Conservation (phyloP, 306 rosid genomes). For the Sicyos edulis region DNA sequence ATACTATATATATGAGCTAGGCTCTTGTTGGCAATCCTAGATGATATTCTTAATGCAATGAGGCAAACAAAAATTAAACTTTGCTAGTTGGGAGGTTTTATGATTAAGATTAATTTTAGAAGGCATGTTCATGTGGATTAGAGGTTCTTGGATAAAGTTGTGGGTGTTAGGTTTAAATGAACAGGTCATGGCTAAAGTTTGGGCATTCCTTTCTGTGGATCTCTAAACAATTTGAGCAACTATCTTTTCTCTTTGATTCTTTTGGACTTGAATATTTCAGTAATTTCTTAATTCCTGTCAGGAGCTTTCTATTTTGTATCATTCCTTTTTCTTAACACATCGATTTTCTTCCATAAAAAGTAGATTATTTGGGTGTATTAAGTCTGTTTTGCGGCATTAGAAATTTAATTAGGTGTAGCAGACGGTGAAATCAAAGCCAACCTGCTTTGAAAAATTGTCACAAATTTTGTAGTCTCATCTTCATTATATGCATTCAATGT, state of each 20-base stretch:
- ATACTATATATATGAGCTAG: too few species aligned
- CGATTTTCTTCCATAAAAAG: neutral
- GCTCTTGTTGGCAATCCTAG: too few species aligned
- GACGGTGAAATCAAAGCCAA: neutral
- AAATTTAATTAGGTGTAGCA: neutral
- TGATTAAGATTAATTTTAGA: neutral
- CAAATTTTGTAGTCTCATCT: too few species aligned
- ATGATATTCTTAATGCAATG: neutral
- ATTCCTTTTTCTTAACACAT: neutral
- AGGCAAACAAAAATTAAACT: neutral
- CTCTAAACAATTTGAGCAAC: neutral
- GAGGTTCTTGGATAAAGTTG: neutral
- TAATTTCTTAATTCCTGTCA: neutral
- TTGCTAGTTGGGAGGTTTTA: neutral
- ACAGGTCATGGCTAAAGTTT: neutral
- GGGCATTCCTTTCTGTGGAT: neutral
- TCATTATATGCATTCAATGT: neutral
- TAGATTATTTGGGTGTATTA: neutral
- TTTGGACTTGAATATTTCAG: neutral
- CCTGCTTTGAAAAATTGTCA: neutral
- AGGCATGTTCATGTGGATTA: neutral
- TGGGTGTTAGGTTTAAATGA: neutral
- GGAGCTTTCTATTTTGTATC: too few species aligned
- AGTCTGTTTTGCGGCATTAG: neutral
- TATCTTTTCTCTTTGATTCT: neutral